Conservation (phyloP, 2,329 filamentous ascomycete species). For the Fusarium nanum region DNA sequence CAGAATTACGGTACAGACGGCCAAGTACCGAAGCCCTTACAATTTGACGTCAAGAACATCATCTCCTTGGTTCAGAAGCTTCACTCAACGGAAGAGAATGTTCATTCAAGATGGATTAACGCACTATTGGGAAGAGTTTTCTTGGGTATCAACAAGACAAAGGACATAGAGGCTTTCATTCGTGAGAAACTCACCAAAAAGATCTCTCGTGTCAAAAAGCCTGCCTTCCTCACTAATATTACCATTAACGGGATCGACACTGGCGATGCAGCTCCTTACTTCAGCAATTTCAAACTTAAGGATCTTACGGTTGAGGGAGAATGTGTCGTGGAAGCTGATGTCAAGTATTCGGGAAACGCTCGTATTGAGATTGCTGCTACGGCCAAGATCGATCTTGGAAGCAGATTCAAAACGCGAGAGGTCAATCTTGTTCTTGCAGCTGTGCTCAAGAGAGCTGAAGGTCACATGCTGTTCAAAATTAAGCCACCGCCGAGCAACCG, state of each 20-base stretch:
- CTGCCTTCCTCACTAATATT: conserved; percentile 87
- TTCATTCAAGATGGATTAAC: conserved; percentile 94
- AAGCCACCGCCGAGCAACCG: conserved; percentile 97
- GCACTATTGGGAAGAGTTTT: conserved; percentile 90
- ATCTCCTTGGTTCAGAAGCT: conserved; percentile 90
- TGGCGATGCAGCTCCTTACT: conserved; percentile 85
- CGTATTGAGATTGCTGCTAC: conserved; percentile 92
- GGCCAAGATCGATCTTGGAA: conserved; percentile 88
- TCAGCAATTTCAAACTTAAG: conserved; percentile 88
- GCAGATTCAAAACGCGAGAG: conserved; percentile 88
- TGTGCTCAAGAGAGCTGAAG: conserved; percentile 85
- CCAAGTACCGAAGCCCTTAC: conserved; percentile 73
- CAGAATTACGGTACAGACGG: conserved; percentile 68
- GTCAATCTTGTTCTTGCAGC: conserved; percentile 90
- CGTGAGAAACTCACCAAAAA: conserved; percentile 93
- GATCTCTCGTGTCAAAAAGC: conserved; percentile 92
- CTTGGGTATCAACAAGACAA: conserved; percentile 85
- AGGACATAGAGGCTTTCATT: conserved; percentile 82
- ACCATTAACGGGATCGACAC: conserved; percentile 85
- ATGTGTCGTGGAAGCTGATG: conserved; percentile 84
- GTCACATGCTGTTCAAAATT: conserved; percentile 85
- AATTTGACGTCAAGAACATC: conserved; percentile 86
- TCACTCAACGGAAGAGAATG: conserved; percentile 90
- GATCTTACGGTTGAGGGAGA: conserved; percentile 94
- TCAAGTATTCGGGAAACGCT: conserved; percentile 90